Percentiles rank a stretch among this genome's conserved stretches.
phyloP scores from a whole-genome alignment of 2,329 filamentous ascomycete genomes.

The Diaporthe eres region DNA sequence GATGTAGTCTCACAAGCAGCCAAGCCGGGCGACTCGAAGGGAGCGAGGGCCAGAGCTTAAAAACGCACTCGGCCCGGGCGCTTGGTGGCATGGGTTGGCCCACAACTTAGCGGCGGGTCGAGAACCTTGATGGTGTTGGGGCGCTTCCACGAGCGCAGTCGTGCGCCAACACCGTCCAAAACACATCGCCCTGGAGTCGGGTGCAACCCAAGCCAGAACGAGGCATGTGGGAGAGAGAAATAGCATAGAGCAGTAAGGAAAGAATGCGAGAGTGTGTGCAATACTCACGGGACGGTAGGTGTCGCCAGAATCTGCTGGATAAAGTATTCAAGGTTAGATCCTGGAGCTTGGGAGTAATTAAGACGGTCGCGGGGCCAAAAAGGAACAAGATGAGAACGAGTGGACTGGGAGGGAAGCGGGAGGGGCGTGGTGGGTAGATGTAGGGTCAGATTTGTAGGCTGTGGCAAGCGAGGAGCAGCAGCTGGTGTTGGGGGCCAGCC shows the following conservation, averaged over 20 bases:
- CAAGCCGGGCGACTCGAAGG: neutral
- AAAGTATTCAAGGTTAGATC: constrained; percentile 57
- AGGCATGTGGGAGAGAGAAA: neutral
- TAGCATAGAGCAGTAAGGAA: constrained; percentile 5
- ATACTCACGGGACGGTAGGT: constrained; percentile 72
- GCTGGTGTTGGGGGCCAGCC: constrained; percentile 29
- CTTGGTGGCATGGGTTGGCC: constrained; percentile 29
- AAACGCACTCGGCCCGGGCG: neutral
- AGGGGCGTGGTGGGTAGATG: constrained; percentile 38
- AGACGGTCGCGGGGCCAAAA: constrained; percentile 25
- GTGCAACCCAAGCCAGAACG: neutral
- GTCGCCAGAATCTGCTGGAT: constrained; percentile 71
- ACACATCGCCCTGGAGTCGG: neutral
- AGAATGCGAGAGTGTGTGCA: constrained; percentile 20
- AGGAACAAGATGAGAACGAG: constrained; percentile 27
- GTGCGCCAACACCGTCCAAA: constrained; percentile 6
- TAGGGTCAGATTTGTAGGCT: constrained; percentile 40
- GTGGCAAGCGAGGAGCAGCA: constrained; percentile 37
- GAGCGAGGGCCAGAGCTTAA: constrained; percentile 12
- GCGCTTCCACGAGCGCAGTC: neutral
- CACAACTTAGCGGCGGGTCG: constrained; percentile 24
- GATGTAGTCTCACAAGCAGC: neutral
- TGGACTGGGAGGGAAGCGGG: constrained; percentile 33
- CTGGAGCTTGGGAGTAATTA: constrained; percentile 27
- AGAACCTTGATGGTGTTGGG: constrained; percentile 39